A percentile compares a stretch with the other conserved stretches of the same genome.
phyloP scores from a whole-genome alignment of 306 rosid species.

The Myrica gale region DNA sequence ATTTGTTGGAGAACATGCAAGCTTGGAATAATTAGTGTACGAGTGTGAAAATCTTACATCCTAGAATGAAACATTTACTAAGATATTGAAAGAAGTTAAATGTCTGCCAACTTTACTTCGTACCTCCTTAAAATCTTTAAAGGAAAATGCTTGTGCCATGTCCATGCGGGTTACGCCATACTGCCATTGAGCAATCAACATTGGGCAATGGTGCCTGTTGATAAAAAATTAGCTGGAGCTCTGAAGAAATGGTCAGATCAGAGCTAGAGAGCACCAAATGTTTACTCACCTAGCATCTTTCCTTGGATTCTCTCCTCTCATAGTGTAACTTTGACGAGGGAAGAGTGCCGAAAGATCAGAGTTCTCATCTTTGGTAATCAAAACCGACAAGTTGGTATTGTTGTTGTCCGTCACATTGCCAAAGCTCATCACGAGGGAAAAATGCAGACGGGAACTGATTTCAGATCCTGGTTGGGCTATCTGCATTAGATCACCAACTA shows the following conservation, averaged over 20 bases:
- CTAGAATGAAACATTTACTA: conserved; percentile 8
- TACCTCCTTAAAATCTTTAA: conserved; percentile 77
- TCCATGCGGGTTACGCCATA: conserved; percentile 91
- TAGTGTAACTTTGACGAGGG: conserved; percentile 79
- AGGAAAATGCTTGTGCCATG: conserved; percentile 55
- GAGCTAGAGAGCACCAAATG: conserved; percentile 11
- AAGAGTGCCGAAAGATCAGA: conserved; percentile 48
- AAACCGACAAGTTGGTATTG: conserved; percentile 49
- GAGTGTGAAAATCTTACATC: too few relatives aligned
- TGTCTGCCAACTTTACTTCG: conserved; percentile 14
- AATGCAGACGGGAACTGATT: conserved; percentile 67
- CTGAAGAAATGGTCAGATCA: conserved; percentile 15
- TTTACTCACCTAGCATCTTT: conserved; percentile 68
- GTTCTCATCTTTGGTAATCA: conserved; percentile 32
- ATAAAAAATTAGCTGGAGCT: conserved; percentile 27
- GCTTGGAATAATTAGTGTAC: background rate
- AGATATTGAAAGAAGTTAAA: background rate
- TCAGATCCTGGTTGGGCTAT: conserved; percentile 59
- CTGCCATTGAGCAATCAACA: conserved; percentile 87
- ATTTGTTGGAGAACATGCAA: conserved; percentile 5
- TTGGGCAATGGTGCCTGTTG: conserved; percentile 74
- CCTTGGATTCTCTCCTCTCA: conserved; percentile 73
- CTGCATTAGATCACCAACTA: conserved; percentile 62
- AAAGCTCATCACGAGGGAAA: conserved; percentile 74
- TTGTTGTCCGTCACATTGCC: conserved; percentile 53